These are phyloP conservation scores for Apiospora kogelbergensis DNA, from an alignment of 2,329 filamentous ascomycete genomes.

Conservation along the genomic window DNA sequence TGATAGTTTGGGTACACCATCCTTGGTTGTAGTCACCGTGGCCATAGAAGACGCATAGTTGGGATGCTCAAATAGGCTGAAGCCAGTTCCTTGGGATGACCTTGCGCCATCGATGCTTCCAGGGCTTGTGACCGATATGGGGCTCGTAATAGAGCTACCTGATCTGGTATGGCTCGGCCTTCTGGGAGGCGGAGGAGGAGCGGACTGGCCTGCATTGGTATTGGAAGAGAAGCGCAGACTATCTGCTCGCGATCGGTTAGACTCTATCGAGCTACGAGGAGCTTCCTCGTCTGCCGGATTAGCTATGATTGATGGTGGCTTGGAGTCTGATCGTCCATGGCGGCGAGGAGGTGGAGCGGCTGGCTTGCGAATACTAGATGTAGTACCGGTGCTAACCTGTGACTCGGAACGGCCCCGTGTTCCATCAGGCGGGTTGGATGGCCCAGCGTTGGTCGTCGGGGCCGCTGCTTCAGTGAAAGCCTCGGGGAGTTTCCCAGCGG, in stretches of 20 bases:
- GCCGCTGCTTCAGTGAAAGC: slow-evolving; percentile 33
- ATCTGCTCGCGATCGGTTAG: slow-evolving; percentile 45
- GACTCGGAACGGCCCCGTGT: slow-evolving; percentile 31
- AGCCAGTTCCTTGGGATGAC: slow-evolving; percentile 16
- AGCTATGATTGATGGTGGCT: slow-evolving; percentile 23
- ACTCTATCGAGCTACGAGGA: slow-evolving; percentile 51
- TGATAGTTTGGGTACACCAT: slow-evolving; percentile 29
- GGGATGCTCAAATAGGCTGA: slow-evolving; percentile 12
- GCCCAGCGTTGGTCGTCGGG: slow-evolving; percentile 31
- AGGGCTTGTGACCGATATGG: slow-evolving; percentile 26
- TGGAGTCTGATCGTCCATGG: slow-evolving; percentile 49
- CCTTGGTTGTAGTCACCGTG: slow-evolving; percentile 20
- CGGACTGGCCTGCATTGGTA: slow-evolving; percentile 19
- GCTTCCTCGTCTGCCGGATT: slow-evolving; percentile 36
- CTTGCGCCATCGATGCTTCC: slow-evolving; percentile 21
- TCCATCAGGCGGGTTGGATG: slow-evolving; percentile 40
- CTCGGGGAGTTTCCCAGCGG: slow-evolving; percentile 52
- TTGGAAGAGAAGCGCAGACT: slow-evolving; percentile 42
- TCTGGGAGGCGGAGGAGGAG: slow-evolving; percentile 56
- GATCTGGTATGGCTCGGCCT: slow-evolving; percentile 41
- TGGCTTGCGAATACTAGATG: slow-evolving; percentile 39
- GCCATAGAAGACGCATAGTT: slow-evolving; percentile 9
- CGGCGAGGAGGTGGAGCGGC: slow-evolving; percentile 54
- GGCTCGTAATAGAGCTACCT: slow-evolving; percentile 27
- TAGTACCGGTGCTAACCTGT: slow-evolving; percentile 29